Evolutionary conservation across 306 rosid genomes (phyloP).

Genomic region (Fragaria vesca): DNA sequence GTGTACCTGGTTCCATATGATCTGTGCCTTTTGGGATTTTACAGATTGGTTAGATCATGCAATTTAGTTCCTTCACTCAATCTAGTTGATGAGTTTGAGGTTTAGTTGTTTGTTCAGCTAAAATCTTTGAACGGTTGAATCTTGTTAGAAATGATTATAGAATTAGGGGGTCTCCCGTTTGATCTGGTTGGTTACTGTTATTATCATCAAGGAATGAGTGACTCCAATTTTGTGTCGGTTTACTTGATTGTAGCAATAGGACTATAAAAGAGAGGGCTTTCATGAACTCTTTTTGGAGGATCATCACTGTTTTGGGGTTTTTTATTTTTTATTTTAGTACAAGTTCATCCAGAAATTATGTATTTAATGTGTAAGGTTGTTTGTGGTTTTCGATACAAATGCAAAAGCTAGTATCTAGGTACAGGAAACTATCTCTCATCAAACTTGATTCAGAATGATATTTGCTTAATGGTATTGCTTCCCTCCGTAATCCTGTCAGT

Average conservation of each 20-base stretch:
- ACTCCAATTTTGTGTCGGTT: neutral
- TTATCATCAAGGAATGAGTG: neutral
- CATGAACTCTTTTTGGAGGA: neutral
- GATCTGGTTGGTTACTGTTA: neutral
- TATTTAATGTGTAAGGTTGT: neutral
- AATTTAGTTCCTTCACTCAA: conserved; percentile 8
- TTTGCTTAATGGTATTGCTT: neutral
- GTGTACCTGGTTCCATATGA: neutral
- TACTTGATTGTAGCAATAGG: neutral
- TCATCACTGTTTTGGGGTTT: neutral
- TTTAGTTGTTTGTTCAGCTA: neutral
- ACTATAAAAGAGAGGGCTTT: neutral
- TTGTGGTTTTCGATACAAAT: neutral
- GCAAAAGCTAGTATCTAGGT: neutral
- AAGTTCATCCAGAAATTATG: neutral
- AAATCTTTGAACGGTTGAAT: neutral
- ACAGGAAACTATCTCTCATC: neutral
- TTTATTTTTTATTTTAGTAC: neutral
- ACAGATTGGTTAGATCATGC: conserved; percentile 2
- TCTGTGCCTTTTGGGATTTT: neutral
- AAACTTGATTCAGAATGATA: neutral
- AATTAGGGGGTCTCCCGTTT: neutral
- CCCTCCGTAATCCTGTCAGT: neutral
- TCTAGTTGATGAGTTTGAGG: conserved; percentile 7
- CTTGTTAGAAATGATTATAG: neutral